These are phyloP conservation scores for peach (Prunus persica) DNA, from an alignment of 306 rosid genomes.

Conservation along the genomic window Prunus_persica_NCBIv2 NC_034015.1:17282001-17282500, in stretches of 20 bases:
- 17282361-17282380: constrained; percentile 46
- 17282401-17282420: constrained; percentile 68
- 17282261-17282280: constrained; percentile 39
- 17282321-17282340: background rate
- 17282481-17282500: background rate
- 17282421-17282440: constrained; percentile 79
- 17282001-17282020: constrained; percentile 82
- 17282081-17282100: background rate
- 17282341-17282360: background rate
- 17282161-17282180: constrained; percentile 71
- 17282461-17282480: constrained; percentile 16
- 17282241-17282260: constrained; percentile 44
- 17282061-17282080: background rate
- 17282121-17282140: background rate
- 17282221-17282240: constrained; percentile 61
- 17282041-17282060: constrained; percentile 79
- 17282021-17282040: constrained; percentile 67
- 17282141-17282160: constrained; percentile 4
- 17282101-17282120: background rate
- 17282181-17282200: constrained; percentile 48
- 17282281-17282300: background rate
- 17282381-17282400: constrained; percentile 86
- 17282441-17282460: constrained; percentile 80
- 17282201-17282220: constrained; percentile 59
- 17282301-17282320: background rate